Conservation (phyloP, 1,284 basidiomycete genomes). For the Boletus hoseneyae region DNA sequence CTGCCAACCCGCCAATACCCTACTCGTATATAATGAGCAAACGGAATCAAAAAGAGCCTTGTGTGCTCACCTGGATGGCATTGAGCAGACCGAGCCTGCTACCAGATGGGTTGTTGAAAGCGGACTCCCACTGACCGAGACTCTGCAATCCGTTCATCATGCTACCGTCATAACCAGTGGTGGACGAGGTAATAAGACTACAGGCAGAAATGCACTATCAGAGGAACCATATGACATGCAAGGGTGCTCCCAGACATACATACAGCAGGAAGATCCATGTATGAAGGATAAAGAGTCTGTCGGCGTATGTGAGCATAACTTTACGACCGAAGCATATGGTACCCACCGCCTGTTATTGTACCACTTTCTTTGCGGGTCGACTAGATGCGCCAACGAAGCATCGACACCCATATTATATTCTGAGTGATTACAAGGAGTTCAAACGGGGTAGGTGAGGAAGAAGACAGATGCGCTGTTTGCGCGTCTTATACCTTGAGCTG, state of each 20-base stretch:
- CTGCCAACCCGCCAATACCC: slow-evolving; percentile 67
- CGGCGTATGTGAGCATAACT: slow-evolving; percentile 3
- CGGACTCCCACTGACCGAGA: slow-evolving; percentile 55
- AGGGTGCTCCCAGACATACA: slow-evolving; percentile 23
- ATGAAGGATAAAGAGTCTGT: slow-evolving; percentile 59
- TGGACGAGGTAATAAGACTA: slow-evolving; percentile 72
- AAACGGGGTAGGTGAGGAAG: slow-evolving; percentile 20
- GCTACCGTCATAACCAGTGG: slow-evolving; percentile 73
- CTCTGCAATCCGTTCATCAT: slow-evolving; percentile 78
- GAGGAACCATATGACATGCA: background rate
- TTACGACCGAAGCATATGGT: background rate
- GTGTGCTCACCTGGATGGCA: slow-evolving; percentile 61
- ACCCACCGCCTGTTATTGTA: slow-evolving; percentile 66
- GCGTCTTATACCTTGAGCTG: slow-evolving; percentile 13
- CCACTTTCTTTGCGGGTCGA: slow-evolving; percentile 67
- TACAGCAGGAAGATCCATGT: slow-evolving; percentile 67
- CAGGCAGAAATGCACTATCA: slow-evolving; percentile 3
- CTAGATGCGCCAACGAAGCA: slow-evolving; percentile 49
- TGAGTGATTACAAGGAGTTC: slow-evolving; percentile 13
- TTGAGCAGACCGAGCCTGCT: slow-evolving; percentile 67
- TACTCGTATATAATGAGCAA: slow-evolving; percentile 25
- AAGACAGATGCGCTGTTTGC: background rate
- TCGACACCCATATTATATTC: slow-evolving; percentile 48
- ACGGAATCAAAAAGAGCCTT: background rate
- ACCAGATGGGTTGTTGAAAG: slow-evolving; percentile 54